These are phyloP conservation scores for Chlorella sorokiniana DNA, from an alignment of 139 green algal genomes.

Conservation along the genomic window DNA sequence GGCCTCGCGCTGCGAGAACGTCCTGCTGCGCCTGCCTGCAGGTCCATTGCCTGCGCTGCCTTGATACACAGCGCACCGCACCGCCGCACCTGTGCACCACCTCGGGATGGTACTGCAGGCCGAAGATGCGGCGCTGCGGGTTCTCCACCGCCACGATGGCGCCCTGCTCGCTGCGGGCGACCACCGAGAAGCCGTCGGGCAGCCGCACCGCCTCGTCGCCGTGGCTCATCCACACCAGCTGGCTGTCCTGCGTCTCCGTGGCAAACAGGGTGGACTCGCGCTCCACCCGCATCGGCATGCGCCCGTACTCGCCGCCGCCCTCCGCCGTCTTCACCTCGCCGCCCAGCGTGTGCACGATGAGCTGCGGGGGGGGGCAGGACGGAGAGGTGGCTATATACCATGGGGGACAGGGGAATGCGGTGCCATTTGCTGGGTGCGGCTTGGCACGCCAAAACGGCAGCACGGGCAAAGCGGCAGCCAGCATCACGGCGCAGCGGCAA, in stretches of 20 bases:
- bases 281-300: conserved; percentile 87
- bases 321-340: conserved; percentile 77
- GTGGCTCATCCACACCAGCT: conserved; percentile 99
- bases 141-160: conserved; percentile 95
- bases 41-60: no score
- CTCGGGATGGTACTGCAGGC: conserved; percentile 98
- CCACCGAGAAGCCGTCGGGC: conserved; percentile 84
- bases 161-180: conserved; percentile 86
- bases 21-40: background rate
- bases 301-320: conserved; percentile 93
- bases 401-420: background rate
- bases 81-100: conserved; percentile 57
- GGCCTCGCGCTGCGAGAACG: background rate
- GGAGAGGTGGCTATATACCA: background rate
- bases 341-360: conserved; percentile 59
- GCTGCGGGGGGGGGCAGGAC: conserved; percentile 34
- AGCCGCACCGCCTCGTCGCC: conserved; percentile 91
- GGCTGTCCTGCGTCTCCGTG: conserved; percentile 44
- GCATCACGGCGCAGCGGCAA: no score
- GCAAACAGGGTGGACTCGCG: conserved; percentile 72
- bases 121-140: conserved; percentile 77
- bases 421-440: background rate
- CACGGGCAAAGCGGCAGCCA: no score
- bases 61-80: no score
- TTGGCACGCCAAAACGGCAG: no score